Evolutionary conservation across 257 asterid genomes (phyloP), one percentile per base, ranked within the genome.

Genomic region (Voacanga thouarsii): DNA sequence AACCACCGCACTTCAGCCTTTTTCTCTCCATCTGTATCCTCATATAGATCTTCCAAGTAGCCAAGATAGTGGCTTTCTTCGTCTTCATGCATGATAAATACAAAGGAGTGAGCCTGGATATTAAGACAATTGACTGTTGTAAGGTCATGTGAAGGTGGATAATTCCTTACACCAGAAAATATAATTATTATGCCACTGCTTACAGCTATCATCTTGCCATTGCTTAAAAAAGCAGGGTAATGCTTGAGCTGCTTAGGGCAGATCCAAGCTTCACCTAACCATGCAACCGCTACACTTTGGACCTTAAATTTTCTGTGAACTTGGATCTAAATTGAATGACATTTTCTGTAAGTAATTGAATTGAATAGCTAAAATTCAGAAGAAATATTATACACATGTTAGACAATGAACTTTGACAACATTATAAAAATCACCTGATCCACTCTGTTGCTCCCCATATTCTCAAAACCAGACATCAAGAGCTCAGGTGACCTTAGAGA

Each of bases 21-120:
- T 83, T 89, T 92, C 60, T 75, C 79, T 51, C 80, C 88, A 37
- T 78, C 44, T 28, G 39, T 78, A 72, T 86, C 88, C 88, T 90
- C 97, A 0, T 84, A 92, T 43, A 90, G 33, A 69, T 92, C 97
- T 75, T 86, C 86, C 75, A 90, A 81, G 84, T 90, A 90, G 28
- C 85, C 96, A 23, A 90, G 79, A 75, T 66, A 82, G 68, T 72
- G 80, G 61, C 51, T 81, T 44, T 55, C 80, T 43, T 71, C 53
- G 3, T 68, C 81, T 76, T 84, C 82, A 10, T 43, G 83, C 84
- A 56, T 74, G 77, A 88, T 73, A 81, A 85, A 78, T 43, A 81
- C 92, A 18, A 89, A 85, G 64, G 92, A 89, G 77, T 82, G 67
- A 61, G 80, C 86, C 97, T 90, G 84, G 70, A 65, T 21, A 72